Conservation (phyloP, 768 basidiomycete genomes). For the Leccinum variicolor region DNA sequence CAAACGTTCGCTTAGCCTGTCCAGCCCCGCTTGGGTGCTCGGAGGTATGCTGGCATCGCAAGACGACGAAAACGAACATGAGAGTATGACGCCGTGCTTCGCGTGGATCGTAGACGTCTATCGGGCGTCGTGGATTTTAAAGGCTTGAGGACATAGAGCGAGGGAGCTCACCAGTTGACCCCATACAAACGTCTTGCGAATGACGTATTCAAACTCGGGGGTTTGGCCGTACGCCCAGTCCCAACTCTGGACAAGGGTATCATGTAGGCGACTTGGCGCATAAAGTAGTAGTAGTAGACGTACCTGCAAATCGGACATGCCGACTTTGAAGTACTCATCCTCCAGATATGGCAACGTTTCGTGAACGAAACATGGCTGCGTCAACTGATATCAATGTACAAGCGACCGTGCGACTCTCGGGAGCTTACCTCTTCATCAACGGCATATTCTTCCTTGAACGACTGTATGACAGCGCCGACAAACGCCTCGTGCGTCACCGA, state of each 20-base stretch:
- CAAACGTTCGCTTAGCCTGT: constrained; percentile 15
- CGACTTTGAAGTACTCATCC: constrained; percentile 60
- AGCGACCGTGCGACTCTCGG: neutral
- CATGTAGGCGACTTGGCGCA: neutral
- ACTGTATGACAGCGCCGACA: constrained; percentile 58
- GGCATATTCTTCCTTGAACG: constrained; percentile 63
- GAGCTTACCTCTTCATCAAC: constrained; percentile 34
- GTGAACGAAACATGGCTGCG: constrained; percentile 40
- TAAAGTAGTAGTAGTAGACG: constrained; percentile 15
- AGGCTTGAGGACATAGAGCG: constrained; percentile 6
- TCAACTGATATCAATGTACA: constrained; percentile 1
- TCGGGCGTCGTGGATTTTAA: neutral
- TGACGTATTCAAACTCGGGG: constrained; percentile 80
- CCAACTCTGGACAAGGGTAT: constrained; percentile 64
- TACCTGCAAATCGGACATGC: constrained; percentile 73
- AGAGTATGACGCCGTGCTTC: constrained; percentile 55
- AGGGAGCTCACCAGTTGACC: constrained; percentile 40
- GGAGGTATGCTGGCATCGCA: neutral
- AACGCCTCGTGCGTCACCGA: constrained; percentile 67
- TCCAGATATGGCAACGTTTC: constrained; percentile 43
- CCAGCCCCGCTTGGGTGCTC: constrained; percentile 11
- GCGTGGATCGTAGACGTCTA: constrained; percentile 49
- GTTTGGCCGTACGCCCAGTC: constrained; percentile 93
- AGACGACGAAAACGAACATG: constrained; percentile 11
- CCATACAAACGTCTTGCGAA: constrained; percentile 46